phyloP scores from a whole-genome alignment of 371 early-diverging fungal species.

The Mucor piriformis region DNA sequence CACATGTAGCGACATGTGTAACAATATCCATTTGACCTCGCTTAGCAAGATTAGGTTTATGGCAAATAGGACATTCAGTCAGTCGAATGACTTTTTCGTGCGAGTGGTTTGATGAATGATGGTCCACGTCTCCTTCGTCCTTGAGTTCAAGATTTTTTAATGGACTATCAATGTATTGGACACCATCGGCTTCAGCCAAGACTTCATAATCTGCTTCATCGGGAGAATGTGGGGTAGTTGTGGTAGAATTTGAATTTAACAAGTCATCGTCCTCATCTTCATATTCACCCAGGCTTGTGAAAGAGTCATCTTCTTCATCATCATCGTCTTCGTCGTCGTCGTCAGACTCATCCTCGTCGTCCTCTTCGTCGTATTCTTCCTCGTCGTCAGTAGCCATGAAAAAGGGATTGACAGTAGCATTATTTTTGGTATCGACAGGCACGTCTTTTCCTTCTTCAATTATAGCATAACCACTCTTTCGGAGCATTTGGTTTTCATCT shows the following conservation, averaged over 20 bases:
- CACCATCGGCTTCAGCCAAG: conserved; percentile 27
- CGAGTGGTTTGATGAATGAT: not conserved
- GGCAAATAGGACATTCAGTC: conserved; percentile 75
- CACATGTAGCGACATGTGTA: conserved; percentile 79
- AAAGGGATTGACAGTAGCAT: conserved; percentile 6
- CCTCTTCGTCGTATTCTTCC: conserved; percentile 13
- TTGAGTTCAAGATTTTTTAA: conserved; percentile 7
- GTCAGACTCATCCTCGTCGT: conserved; percentile 20
- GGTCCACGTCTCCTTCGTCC: not conserved
- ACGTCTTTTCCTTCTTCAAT: conserved; percentile 27
- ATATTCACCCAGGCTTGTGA: conserved; percentile 16
- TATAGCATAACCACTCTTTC: conserved; percentile 6
- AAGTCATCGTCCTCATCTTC: conserved; percentile 19
- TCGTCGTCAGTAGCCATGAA: conserved; percentile 14
- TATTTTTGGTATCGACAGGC: conserved; percentile 21
- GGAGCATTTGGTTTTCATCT: conserved; percentile 17
- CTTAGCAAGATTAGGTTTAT: conserved; percentile 56
- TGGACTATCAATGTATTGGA: conserved; percentile 27
- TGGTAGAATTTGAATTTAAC: not conserved
- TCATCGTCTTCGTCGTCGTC: conserved; percentile 24
- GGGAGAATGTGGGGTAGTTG: conserved; percentile 14
- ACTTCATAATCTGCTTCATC: conserved; percentile 35
- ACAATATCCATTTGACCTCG: conserved; percentile 75
- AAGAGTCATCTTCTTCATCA: conserved; percentile 21
- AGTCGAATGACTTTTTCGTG: conserved; percentile 70